Percentiles rank a stretch among this genome's conserved stretches.
These are phyloP conservation scores for Epichloe gansuensis DNA, from an alignment of 2,329 filamentous ascomycete genomes.

Conservation along the genomic window DNA sequence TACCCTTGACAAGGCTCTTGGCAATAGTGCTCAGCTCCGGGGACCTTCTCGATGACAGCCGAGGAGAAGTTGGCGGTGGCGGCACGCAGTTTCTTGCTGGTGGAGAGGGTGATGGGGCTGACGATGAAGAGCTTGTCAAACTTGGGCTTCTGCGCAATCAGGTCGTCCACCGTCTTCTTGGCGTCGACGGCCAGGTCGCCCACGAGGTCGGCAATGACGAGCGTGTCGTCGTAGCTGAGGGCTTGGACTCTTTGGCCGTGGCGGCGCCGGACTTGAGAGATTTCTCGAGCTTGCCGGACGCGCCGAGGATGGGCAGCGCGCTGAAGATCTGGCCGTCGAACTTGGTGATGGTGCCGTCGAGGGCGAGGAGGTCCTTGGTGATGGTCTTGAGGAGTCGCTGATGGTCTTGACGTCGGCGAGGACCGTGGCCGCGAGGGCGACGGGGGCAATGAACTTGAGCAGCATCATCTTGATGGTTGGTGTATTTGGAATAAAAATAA, in stretches of 20 bases:
- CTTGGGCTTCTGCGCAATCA: constrained; percentile 28
- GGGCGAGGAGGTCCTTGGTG: constrained; percentile 21
- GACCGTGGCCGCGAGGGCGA: constrained; percentile 15
- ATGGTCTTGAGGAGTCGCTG: constrained; percentile 25
- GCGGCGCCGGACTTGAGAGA: constrained; percentile 28
- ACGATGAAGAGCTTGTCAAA: constrained; percentile 32
- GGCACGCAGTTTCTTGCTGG: constrained; percentile 26
- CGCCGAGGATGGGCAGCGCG: constrained; percentile 26
- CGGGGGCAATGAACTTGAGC: constrained; percentile 17
- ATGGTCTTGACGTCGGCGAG: constrained; percentile 23
- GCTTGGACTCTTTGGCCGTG: constrained; percentile 23
- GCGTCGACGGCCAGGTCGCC: constrained; percentile 23
- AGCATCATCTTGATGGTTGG: constrained; percentile 13
- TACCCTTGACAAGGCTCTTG: constrained; percentile 21
- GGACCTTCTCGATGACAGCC: constrained; percentile 30
- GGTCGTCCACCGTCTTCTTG: constrained; percentile 23
- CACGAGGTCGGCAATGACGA: constrained; percentile 26
- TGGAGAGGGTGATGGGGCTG: constrained; percentile 28
- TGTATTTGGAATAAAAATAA: constrained; percentile 3
- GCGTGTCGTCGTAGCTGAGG: constrained; percentile 24
- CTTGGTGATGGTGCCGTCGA: constrained; percentile 20
- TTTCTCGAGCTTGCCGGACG: constrained; percentile 25
- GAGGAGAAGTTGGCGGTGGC: constrained; percentile 26
- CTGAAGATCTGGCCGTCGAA: constrained; percentile 27
- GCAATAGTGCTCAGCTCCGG: constrained; percentile 19